Base-by-base conservation (phyloP, 78 protist species). In the Capsaspora owczarzaki region DNA sequence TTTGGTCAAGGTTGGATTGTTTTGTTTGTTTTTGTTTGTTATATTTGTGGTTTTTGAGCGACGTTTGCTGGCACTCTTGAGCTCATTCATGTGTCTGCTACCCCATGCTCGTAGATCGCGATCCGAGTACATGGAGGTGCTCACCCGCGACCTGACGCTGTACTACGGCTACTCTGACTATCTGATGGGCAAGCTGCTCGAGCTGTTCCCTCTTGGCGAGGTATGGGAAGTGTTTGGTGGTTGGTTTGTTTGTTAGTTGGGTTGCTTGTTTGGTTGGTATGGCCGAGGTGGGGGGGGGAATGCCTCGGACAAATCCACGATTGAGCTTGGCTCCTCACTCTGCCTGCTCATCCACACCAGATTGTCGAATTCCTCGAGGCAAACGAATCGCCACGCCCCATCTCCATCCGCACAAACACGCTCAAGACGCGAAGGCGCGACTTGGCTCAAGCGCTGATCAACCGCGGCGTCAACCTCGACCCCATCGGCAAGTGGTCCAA, bases 351-450 rank as follows among this genome's bases (percentile, higher is more conserved):
- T 49, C 29, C 56, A 16, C 56, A 16, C 56, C 42, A 92, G 81
- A 63, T 79, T 31, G 19, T 90, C 44, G 94, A 85, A 33, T 93
- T 89, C 81, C 70, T 97, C 40, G 98, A 97, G 76, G 96, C 98
- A 33, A 79, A 74, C 77, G 98, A 97, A 72, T 51, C 37, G 74
- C 98, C 85, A 60, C 87, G 99, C 22, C 99, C 99, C 29, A 53
- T 95, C 22, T 92, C 98, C 31, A 92, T 98, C 81, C 94, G 99
- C 41, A 63, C 93, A 46, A 98, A 98, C 87, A 94, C 99, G 25
- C 88, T 98, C 69, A 93, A 92, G 78, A 78, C 93, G 23, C 60
- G 89, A 14, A 85, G 98, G 2, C 72, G 92, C 22, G 98, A 95
- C 37, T 76, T 97, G 12, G 93, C 90, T 0, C 93, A 95, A 78